Evolutionary conservation across 163 green algal species (phyloP), one percentile per base, ranked within the genome.

Genomic region (Dunaliella salina): DNA sequence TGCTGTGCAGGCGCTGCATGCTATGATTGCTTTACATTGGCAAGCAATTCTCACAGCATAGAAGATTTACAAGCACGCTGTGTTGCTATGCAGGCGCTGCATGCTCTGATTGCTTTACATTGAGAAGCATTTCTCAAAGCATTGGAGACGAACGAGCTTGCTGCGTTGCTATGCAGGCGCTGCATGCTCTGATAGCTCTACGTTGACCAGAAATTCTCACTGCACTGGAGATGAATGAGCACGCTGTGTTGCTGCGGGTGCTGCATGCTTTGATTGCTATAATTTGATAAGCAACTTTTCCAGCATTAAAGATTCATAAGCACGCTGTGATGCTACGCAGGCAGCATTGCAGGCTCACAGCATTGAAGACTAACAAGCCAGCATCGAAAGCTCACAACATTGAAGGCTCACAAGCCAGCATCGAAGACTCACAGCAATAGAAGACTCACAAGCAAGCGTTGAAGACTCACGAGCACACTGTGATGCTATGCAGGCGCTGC

Each of bases 241-340:
- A 29, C 20, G 29, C 33, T 40, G 30, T 32, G 20, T 71, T 72
- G 80, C 57, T 80, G 12, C 71, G 86, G 0, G 85, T 80, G 17
- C 87, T 98, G 67, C 32, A 79, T 25, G 95, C 24, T 88, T 15
- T 50, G 40, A 50, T 50, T n/a, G n/a, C n/a, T n/a, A n/a, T n/a
- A n/a, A n/a, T n/a, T n/a, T n/a, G n/a, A n/a, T n/a, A n/a, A n/a
- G n/a, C n/a, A n/a, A n/a, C n/a, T n/a, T n/a, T n/a, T n/a, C n/a
- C n/a, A n/a, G n/a, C n/a, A n/a, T n/a, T n/a, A n/a, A n/a, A n/a
- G n/a, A n/a, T n/a, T n/a, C n/a, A 32, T 59, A 5, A 57, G 32
- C 13, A n/a, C n/a, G n/a, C n/a, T n/a, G n/a, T n/a, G n/a, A n/a
- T n/a, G n/a, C n/a, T n/a, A n/a, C n/a, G n/a, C n/a, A n/a, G n/a